Conservation (phyloP, 176 grass and related monocot species). For the Oryza coarctata region DNA sequence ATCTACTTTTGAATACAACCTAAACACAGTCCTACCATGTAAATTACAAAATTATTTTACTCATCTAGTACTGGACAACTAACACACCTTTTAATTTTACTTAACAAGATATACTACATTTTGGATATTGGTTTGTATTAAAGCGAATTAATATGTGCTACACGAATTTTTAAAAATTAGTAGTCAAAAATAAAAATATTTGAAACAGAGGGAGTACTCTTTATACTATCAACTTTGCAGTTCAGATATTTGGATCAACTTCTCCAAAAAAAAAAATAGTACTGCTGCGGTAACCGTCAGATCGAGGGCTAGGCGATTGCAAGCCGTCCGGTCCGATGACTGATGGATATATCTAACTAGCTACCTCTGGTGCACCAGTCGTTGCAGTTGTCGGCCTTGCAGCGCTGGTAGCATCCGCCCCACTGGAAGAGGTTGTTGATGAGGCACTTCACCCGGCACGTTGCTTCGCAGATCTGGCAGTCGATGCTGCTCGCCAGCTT, state of each 20-base stretch:
- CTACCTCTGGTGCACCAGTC: constrained; percentile 44
- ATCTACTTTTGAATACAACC: too few relatives aligned
- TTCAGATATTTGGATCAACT: too few relatives aligned
- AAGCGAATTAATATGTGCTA: too few relatives aligned
- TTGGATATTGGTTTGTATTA: too few relatives aligned
- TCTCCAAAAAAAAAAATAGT: not conserved
- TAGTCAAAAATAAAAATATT: too few relatives aligned
- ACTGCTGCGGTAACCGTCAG: not conserved
- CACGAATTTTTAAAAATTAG: too few relatives aligned
- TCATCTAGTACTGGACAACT: not conserved
- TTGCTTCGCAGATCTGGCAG: constrained; percentile 62
- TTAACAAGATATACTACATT: too few relatives aligned
- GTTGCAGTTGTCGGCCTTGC: constrained; percentile 61
- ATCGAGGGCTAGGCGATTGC: not conserved
- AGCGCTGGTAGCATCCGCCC: constrained; percentile 45
- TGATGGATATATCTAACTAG: not conserved
- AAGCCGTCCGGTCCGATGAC: not conserved
- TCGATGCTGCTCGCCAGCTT: constrained; percentile 49
- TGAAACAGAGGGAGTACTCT: too few relatives aligned
- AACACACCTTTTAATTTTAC: not conserved
- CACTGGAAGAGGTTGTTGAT: constrained; percentile 58
- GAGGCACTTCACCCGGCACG: constrained; percentile 56
- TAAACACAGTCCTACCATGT: not conserved
- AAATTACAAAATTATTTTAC: not conserved
- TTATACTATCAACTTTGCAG: too few relatives aligned